Evolutionary conservation across 179 eudicot species (phyloP), one percentile per base, ranked within the genome.

Genomic region (Corrigiola litoralis): DNA sequence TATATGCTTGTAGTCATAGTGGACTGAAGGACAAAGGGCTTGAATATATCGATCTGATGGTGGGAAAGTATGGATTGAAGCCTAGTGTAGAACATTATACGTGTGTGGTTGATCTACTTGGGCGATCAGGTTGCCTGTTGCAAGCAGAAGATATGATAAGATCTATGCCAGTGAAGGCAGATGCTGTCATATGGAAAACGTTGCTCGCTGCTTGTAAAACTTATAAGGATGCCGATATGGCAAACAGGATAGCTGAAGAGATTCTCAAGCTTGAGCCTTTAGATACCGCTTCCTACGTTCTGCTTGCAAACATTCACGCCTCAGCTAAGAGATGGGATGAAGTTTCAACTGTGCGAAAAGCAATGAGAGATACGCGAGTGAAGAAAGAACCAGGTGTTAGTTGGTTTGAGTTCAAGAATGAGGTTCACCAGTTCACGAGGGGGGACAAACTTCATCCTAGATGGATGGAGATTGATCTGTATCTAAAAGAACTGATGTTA

Each of bases 361-460:
- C 78, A n/a, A 91, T 91, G 96, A 85, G 80, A 70, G 89, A 80
- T 28, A 72, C 68, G 69, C 71, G 69, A 64, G 86, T 89, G 58
- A 89, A 81, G 79, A 92, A 92, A 67, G 92, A 85, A 61, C 96
- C 96, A 0, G 95, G 96, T 13, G 65, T 89, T 54, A 92, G 96
- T 73, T 92, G 98, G 96, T 80, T 88, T 5, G 98, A 89, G 72
- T 53, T 77, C 66, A 85, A 74, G 76, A 85, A 87, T 56, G 56
- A 85, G 53, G 75, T 92, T 71, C 82, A 83, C 72, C 83, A 89
- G 67, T 91, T 91, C 33, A 70, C 72, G 31, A 82, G 71, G 77
- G 89, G 85, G 38, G 89, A 85, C 13, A 78, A 79, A 70, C 79
- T 84, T 5, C 95, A 89, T 76, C 88, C 84, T 17, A 79, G 76